Conservation (phyloP, 257 asterid genomes). For the Cordia subcordata region DNA sequence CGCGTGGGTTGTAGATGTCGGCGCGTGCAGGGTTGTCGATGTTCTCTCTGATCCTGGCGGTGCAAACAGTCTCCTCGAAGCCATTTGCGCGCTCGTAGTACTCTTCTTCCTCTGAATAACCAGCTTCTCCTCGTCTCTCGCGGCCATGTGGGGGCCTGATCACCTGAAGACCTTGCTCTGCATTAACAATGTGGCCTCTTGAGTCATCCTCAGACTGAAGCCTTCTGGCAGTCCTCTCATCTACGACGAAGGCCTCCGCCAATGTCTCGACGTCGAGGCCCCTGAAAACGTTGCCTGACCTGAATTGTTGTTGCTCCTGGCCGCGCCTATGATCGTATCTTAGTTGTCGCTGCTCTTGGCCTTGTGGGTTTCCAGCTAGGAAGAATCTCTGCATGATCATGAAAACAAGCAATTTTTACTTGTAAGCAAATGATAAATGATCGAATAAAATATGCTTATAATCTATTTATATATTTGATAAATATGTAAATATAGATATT, state of each 20-base stretch:
- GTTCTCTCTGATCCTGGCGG: constrained; percentile 37
- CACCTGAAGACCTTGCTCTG: constrained; percentile 37
- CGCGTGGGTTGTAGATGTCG: constrained; percentile 60
- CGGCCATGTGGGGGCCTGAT: constrained; percentile 38
- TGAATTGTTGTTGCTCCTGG: neutral
- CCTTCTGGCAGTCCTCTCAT: constrained; percentile 8
- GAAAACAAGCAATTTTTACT: too few species aligned
- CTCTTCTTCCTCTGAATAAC: constrained; percentile 1
- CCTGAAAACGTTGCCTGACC: constrained; percentile 17
- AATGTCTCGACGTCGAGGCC: constrained; percentile 11
- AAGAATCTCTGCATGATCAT: constrained; percentile 39
- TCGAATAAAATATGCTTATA: too few species aligned
- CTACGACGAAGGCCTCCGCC: constrained; percentile 13
- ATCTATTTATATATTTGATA: too few species aligned
- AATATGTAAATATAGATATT: too few species aligned
- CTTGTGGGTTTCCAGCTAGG: constrained; percentile 54
- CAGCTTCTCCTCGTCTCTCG: constrained; percentile 10
- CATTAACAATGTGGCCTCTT: constrained; percentile 20
- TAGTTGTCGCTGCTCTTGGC: constrained; percentile 11
- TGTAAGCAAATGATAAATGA: too few species aligned
- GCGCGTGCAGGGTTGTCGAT: constrained; percentile 46
- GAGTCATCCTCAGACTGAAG: constrained; percentile 9
- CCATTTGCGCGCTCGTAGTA: constrained; percentile 30
- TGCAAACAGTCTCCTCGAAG: constrained; percentile 67
- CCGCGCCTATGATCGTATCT: constrained; percentile 13